Conservation (phyloP, 306 rosid species). For the Hippophae rhamnoides region DNA sequence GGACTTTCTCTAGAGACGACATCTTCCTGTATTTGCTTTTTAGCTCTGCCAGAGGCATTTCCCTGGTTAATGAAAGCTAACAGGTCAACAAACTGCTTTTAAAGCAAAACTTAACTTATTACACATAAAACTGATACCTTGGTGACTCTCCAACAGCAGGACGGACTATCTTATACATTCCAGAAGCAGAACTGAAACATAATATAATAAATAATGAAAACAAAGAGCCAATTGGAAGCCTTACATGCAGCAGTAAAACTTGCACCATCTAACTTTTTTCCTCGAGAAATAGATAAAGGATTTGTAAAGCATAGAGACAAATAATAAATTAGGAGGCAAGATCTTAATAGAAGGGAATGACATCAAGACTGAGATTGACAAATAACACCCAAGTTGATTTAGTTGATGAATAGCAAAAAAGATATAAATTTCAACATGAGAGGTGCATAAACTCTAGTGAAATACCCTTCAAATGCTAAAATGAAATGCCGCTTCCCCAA, state of each 20-base stretch:
- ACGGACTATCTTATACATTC: conserved; percentile 75
- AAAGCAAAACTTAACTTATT: conserved; percentile 5
- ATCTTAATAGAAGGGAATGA: too few species aligned
- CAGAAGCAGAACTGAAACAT: conserved; percentile 69
- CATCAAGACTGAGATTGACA: too few species aligned
- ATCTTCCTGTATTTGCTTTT: conserved; percentile 74
- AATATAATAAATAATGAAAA: conserved; percentile 10
- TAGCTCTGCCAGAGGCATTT: conserved; percentile 83
- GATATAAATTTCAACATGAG: neutral
- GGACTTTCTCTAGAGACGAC: conserved; percentile 76
- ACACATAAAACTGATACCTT: conserved; percentile 38
- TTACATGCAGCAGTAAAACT: neutral
- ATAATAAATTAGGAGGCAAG: too few species aligned
- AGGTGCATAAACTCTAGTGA: conserved; percentile 2
- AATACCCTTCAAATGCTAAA: conserved; percentile 85
- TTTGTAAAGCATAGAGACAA: too few species aligned
- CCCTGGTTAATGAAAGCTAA: conserved; percentile 36
- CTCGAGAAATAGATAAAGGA: too few species aligned
- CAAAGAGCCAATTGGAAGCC: neutral
- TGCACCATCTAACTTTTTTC: too few species aligned
- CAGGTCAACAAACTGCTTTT: neutral
- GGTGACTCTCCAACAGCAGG: conserved; percentile 95
- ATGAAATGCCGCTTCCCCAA: conserved; percentile 81
- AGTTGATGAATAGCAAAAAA: neutral
- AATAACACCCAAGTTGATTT: too few species aligned